Base-by-base conservation (phyloP, 371 early-diverging fungal species). In the Mortierella sp. region DNA sequence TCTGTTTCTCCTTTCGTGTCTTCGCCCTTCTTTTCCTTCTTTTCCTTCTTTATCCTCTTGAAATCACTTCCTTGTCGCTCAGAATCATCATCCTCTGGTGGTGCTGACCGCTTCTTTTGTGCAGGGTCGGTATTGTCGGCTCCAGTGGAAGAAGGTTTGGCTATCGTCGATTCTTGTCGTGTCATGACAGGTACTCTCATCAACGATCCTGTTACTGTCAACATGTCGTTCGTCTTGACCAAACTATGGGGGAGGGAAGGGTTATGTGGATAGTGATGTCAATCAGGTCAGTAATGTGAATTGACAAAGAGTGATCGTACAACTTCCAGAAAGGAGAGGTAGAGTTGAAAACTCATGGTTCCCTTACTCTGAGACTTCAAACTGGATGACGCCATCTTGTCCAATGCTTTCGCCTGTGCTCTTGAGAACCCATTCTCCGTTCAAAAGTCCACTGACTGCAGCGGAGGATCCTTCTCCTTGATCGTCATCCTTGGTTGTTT, bases 151-250 rank as follows among this genome's bases (percentile, higher is more conserved):
- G 76, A 61, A 1, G 62, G 55, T 48, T 65, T 69, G 51, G 64
- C 47, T 54, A 74, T 64, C 61, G 70, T 62, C 19, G 78, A 76
- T 27, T 65, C 48, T 24, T 70, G 78, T 19, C 78, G 78, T 34
- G 41, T 41, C 42, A 58, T 76, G 38, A 76, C 66, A n/a, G 78
- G 70, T 21, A 76, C 78, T 26, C 61, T 58, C 78, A 69, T 55
- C 53, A 93, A 79, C 26, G 91, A 87, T 58, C 93, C 93, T 53
- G 87, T 85, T 18, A 91, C 87, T 13, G 91, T 87, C 45, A 93
- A 79, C 81, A 93, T 91, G 57, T 90, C 88, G 78, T 90, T 91
- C 38, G 89, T 88, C 72, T 87, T 87, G 54, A 89, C 85, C 60
- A 93, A 82, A 42, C 92, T 93, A 70, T 18, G 21, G 5, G 3